phyloP scores from a whole-genome alignment of 805 yeast genomes.

The Suhomyces kilbournensis region DNA sequence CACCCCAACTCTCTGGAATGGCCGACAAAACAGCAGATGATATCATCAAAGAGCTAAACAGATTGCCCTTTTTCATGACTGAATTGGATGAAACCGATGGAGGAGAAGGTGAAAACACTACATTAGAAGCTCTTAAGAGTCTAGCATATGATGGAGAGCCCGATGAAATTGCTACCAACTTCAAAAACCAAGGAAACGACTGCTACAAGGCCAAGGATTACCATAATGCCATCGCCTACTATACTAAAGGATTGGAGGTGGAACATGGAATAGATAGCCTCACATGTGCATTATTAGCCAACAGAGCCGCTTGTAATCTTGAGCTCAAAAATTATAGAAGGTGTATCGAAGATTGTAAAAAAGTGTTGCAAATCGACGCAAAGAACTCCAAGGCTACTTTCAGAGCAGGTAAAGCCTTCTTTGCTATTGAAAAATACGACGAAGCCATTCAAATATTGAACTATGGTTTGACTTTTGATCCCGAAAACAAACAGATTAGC shows the following conservation, averaged over 20 bases:
- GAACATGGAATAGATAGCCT: slow-evolving; percentile 56
- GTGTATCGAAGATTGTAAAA: slow-evolving; percentile 82
- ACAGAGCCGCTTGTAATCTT: slow-evolving; percentile 89
- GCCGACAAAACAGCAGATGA: slow-evolving; percentile 69
- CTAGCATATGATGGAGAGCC: slow-evolving; percentile 96
- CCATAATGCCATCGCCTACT: slow-evolving; percentile 72
- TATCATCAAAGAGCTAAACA: slow-evolving; percentile 70
- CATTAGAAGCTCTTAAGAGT: slow-evolving; percentile 85
- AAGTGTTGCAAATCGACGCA: slow-evolving; percentile 63
- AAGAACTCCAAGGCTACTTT: slow-evolving; percentile 78
- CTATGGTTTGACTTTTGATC: slow-evolving; percentile 63
- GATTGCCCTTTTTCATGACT: slow-evolving; percentile 93
- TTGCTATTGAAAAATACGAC: slow-evolving; percentile 60
- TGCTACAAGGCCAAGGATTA: slow-evolving; percentile 69
- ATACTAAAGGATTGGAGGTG: slow-evolving; percentile 75
- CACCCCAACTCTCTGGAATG: slow-evolving; percentile 74
- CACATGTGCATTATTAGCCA: slow-evolving; percentile 63
- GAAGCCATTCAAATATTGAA: slow-evolving; percentile 68
- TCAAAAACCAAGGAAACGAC: slow-evolving; percentile 92
- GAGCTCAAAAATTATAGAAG: slow-evolving; percentile 81
- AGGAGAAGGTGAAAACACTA: slow-evolving; percentile 68
- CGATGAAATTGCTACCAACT: slow-evolving; percentile 83
- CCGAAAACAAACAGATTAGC: slow-evolving; percentile 54
- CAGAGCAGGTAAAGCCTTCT: slow-evolving; percentile 80
- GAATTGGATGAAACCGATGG: slow-evolving; percentile 74